phyloP scores from a whole-genome alignment of 805 yeast genomes.

The Myxozyma geophila region DNA sequence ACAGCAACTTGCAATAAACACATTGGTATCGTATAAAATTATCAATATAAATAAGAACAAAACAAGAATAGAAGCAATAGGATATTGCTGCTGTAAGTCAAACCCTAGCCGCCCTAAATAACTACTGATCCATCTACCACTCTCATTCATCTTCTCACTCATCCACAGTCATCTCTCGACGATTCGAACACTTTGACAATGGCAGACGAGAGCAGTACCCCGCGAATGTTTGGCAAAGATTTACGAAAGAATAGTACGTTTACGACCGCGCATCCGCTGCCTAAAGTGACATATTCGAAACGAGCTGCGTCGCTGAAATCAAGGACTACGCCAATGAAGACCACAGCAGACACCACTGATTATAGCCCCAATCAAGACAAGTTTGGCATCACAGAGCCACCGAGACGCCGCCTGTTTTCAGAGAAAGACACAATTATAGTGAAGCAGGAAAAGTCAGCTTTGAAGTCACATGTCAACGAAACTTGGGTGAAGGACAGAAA shows the following conservation, averaged over 20 bases:
- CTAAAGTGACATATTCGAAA: conserved; percentile 16
- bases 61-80: too few species aligned
- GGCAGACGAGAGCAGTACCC: not conserved
- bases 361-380: not conserved
- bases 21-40: too few species aligned
- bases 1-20: too few species aligned
- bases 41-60: too few species aligned
- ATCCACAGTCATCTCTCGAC: not conserved
- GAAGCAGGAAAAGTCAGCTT: not conserved
- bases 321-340: not conserved
- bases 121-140: not conserved
- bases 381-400: not conserved
- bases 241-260: conserved; percentile 2
- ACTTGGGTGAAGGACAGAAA: conserved; percentile 4
- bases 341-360: not conserved
- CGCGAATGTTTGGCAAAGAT: conserved; percentile 7
- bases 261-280: conserved; percentile 11
- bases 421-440: not conserved
- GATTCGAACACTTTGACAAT: not conserved
- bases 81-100: too few species aligned
- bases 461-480: conserved; percentile 23
- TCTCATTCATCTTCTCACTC: not conserved
- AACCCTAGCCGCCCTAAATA: not conserved
- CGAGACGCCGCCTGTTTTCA: not conserved
- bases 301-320: not conserved